phyloP scores from a whole-genome alignment of 2,329 filamentous ascomycete genomes.

The Colletotrichum falcatum region DNA sequence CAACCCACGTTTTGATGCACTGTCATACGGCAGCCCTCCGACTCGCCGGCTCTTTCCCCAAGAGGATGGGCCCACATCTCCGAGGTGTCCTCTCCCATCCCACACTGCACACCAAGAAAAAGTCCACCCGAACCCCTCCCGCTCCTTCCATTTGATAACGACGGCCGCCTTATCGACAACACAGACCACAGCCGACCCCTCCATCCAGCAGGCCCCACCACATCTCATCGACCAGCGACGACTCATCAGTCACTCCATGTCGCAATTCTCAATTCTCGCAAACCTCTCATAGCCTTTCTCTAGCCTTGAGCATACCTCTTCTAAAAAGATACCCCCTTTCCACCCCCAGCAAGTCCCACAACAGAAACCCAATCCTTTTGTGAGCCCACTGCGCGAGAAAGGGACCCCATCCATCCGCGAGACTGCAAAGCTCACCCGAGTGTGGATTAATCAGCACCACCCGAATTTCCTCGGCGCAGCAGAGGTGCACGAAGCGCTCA shows the following conservation, averaged over 20 bases:
- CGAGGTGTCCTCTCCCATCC: too few species aligned
- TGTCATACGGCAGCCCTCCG: conserved; percentile 17
- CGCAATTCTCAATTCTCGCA: not conserved
- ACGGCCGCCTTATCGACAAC: conserved; percentile 33
- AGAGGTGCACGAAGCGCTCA: not conserved
- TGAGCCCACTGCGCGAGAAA: not conserved
- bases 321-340: not conserved
- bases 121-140: too few species aligned
- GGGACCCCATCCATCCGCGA: not conserved
- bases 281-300: not conserved
- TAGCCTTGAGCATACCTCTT: not conserved
- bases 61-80: conserved; percentile 13
- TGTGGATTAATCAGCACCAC: conserved; percentile 25
- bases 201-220: conserved; percentile 32
- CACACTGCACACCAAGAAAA: too few species aligned
- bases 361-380: not conserved
- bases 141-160: conserved; percentile 19
- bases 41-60: conserved; percentile 5
- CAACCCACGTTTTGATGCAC: conserved; percentile 1
- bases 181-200: conserved; percentile 16
- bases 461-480: not conserved
- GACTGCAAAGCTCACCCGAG: not conserved
- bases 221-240: conserved; percentile 28
- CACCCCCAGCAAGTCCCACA: not conserved
- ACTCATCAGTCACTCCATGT: conserved; percentile 23